phyloP scores from a whole-genome alignment of 2,329 filamentous ascomycete genomes.

The Arthroderma sp. region DNA sequence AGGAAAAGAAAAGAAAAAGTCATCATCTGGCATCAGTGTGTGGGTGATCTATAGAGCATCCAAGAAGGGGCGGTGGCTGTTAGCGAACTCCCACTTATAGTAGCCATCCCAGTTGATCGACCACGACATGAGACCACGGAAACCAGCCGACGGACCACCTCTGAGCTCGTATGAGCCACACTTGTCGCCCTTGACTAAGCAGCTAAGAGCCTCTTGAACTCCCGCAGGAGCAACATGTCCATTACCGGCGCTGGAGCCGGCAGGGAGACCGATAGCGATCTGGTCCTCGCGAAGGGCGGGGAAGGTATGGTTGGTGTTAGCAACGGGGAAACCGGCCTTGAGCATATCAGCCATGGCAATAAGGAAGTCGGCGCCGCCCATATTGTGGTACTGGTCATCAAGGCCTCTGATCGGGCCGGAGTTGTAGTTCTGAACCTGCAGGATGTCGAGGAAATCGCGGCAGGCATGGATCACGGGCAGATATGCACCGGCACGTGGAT shows the following conservation, averaged over 20 bases:
- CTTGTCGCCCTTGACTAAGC: constrained; percentile 1
- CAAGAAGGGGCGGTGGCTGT: constrained; percentile 1
- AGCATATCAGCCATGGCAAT: constrained; percentile 6
- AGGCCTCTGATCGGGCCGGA: constrained; percentile 4
- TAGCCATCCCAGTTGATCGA: constrained; percentile 5
- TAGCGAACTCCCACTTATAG: constrained; percentile 2
- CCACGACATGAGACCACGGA: constrained; percentile 4
- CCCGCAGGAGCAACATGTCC: background rate
- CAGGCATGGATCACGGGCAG: constrained; percentile 5
- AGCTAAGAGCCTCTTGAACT: constrained; percentile 1
- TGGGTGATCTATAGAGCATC: background rate
- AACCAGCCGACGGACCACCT: background rate
- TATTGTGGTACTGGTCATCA: constrained; percentile 1
- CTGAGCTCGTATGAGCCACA: constrained; percentile 3
- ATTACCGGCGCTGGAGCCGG: constrained; percentile 1
- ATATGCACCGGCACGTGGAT: constrained; percentile 1
- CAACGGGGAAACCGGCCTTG: constrained; percentile 4
- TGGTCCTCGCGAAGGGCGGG: constrained; percentile 3
- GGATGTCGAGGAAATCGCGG: constrained; percentile 2
- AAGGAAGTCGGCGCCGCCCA: constrained; percentile 3
- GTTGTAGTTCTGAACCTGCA: constrained; percentile 7
- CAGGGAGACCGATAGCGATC: constrained; percentile 2
- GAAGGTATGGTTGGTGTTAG: constrained; percentile 3
- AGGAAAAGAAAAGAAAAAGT: too few relatives aligned
- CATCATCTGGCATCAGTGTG: too few relatives aligned